Percentiles rank a stretch among this genome's conserved stretches.
Evolutionary conservation across 129 eudicot species (phyloP).

Genomic region (Arctium minus): DNA sequence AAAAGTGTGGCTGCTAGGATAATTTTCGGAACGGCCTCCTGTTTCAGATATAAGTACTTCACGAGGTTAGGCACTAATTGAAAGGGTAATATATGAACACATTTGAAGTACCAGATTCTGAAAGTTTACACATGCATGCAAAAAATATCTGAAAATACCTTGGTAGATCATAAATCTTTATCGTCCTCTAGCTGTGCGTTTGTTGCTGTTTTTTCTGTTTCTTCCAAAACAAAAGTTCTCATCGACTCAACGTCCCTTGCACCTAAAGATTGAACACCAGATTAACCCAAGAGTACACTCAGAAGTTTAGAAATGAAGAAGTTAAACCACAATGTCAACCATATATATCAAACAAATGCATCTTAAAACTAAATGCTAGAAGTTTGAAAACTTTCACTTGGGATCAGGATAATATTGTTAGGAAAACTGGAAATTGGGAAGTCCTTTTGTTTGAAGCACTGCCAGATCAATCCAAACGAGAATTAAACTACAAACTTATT

Average conservation of each 20-base stretch:
- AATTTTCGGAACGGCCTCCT: conserved; percentile 23
- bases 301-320: not conserved
- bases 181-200: conserved; percentile 50
- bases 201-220: conserved; percentile 75
- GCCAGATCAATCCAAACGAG: not conserved
- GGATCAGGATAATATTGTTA: not conserved
- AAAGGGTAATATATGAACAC: not conserved
- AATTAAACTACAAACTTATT: not conserved
- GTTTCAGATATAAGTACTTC: not conserved
- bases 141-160: conserved; percentile 31
- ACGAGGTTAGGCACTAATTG: not conserved
- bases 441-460: not conserved
- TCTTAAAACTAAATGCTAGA: not conserved
- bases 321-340: not conserved
- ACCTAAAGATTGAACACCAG: conserved; percentile 39
- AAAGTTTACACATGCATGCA: not conserved
- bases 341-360: not conserved
- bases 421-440: not conserved
- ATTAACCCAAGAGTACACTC: not conserved
- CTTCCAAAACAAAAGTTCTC: conserved; percentile 71
- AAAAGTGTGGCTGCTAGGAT: conserved; percentile 1
- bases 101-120: not conserved
- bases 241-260: conserved; percentile 69
- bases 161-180: conserved; percentile 53
- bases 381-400: not conserved